Evolutionary conservation across 225 moss, liverwort and hornwort species (phyloP).

Genomic region (Takakia lepidozioides): DNA sequence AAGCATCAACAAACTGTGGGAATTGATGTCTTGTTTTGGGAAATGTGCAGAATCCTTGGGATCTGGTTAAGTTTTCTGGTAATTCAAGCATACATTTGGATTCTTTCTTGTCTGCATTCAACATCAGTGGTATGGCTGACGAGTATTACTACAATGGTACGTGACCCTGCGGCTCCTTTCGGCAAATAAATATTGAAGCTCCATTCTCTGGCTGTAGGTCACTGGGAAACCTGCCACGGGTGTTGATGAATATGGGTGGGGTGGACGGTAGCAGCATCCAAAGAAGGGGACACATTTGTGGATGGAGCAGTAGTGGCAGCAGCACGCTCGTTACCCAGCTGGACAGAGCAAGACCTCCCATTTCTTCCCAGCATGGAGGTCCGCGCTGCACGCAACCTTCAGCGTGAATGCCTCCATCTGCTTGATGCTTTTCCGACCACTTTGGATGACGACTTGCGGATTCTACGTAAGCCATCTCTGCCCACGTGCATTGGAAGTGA

Average conservation of each 20-base stretch:
- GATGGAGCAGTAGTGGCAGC: slow-evolving; percentile 79
- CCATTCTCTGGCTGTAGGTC: background rate
- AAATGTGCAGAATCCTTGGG: slow-evolving; percentile 86
- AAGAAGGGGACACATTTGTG: slow-evolving; percentile 41
- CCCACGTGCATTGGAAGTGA: too few relatives aligned
- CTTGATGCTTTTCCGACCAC: slow-evolving; percentile 65
- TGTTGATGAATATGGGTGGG: too few relatives aligned
- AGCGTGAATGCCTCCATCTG: slow-evolving; percentile 63
- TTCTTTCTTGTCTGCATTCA: slow-evolving; percentile 76
- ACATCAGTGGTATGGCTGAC: slow-evolving; percentile 64
- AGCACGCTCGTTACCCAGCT: slow-evolving; percentile 76
- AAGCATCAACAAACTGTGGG: too few relatives aligned
- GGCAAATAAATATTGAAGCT: too few relatives aligned
- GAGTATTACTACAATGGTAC: slow-evolving; percentile 67
- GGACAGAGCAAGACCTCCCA: slow-evolving; percentile 77
- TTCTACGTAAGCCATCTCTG: slow-evolving; percentile 33
- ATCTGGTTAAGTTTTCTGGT: slow-evolving; percentile 68
- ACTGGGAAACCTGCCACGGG: background rate
- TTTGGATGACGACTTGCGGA: slow-evolving; percentile 48
- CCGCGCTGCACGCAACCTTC: slow-evolving; percentile 63
- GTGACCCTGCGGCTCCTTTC: too few relatives aligned
- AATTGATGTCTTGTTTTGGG: too few relatives aligned
- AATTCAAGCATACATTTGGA: slow-evolving; percentile 75
- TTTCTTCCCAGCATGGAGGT: slow-evolving; percentile 88
- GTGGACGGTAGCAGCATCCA: slow-evolving; percentile 29